Evolutionary conservation across 352 stramenopile species (phyloP), one percentile per base, ranked within the genome.

Genomic region (Pythium apleroticum): DNA sequence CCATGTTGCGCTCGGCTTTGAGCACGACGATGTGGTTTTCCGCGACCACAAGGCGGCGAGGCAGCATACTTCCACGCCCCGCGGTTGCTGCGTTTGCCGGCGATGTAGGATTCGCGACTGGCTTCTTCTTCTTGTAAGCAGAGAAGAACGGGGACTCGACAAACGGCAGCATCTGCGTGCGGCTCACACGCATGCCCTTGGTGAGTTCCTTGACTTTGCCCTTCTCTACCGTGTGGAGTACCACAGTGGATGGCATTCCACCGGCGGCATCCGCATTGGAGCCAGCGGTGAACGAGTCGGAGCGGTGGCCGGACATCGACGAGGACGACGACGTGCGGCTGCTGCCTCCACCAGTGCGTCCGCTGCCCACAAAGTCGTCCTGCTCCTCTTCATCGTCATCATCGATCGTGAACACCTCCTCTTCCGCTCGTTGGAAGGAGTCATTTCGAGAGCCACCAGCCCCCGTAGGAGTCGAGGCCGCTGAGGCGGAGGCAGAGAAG

Each of bases 341-440:
- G 20, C 69, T 76, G 12, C 41, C 27, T 4, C 64, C 33, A 22
- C 58, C 55, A 1, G 39, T 50, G 7, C 71, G 65, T 8, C 60
- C 52, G 19, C 52, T 37, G 15, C 72, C 71, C n/a, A 82, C 67
- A 62, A 76, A 79, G 46, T 83, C 76, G 41, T 86, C 79, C 30
- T 90, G 72, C 62, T 84, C 84, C 24, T 91, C 78, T 17, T 93
- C 81, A 6, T 90, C 81, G 24, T 89, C 82, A 46, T 92, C 85
- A 68, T 93, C 85, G 58, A 93, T 93, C 15, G 83, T 88, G 59
- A 93, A 93, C 39, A 93, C 84, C 31, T 90, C 85, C 24, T 93
- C 85, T n/a, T 84, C 80, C 3, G 79, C 79, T 31, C 72, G 69
- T 49, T 86, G 75, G 60, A 86, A 88, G 45, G 79, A 89, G 0